These are phyloP conservation scores for Periglandula ipomoeae DNA, from an alignment of 2,329 filamentous ascomycete species.

Conservation along the genomic window DNA sequence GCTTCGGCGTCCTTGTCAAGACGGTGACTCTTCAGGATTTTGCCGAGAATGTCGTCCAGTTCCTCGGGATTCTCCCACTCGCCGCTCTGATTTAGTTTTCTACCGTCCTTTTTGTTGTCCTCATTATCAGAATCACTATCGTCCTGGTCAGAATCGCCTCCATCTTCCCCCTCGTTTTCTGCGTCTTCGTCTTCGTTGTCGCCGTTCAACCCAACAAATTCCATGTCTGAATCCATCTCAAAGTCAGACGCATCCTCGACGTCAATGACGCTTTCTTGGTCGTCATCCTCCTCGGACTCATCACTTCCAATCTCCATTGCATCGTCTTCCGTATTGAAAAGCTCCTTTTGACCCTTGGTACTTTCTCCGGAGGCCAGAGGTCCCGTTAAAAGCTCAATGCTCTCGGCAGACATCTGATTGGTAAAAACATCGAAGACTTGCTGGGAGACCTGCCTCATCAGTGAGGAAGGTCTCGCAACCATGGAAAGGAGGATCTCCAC, in stretches of 20 bases:
- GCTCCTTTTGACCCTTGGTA: constrained; percentile 70
- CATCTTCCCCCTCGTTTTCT: constrained; percentile 10
- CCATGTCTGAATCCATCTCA: constrained; percentile 36
- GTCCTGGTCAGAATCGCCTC: constrained; percentile 17
- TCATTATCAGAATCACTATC: constrained; percentile 25
- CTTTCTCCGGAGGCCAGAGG: constrained; percentile 74
- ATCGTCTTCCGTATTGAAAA: constrained; percentile 66
- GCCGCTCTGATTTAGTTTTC: constrained; percentile 29
- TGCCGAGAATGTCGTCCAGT: constrained; percentile 66
- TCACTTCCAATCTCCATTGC: constrained; percentile 41
- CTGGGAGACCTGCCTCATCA: constrained; percentile 79
- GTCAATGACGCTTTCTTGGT: constrained; percentile 21
- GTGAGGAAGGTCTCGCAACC: constrained; percentile 71
- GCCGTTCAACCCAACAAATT: constrained; percentile 36
- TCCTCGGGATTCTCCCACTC: constrained; percentile 36
- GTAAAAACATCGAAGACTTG: constrained; percentile 83
- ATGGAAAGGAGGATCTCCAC: constrained; percentile 89
- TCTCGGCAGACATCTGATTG: constrained; percentile 60
- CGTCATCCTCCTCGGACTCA: constrained; percentile 32
- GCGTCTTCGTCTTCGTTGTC: constrained; percentile 28
- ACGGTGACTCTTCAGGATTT: constrained; percentile 64
- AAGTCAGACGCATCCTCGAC: constrained; percentile 9
- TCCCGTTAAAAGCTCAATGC: constrained; percentile 55
- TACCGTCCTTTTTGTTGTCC: constrained; percentile 30
- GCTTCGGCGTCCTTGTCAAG: constrained; percentile 50